Percentiles rank a stretch among this genome's conserved stretches.
Evolutionary conservation across 768 basidiomycete species (phyloP).

Genomic region (Boletus vermiculosoides): DNA sequence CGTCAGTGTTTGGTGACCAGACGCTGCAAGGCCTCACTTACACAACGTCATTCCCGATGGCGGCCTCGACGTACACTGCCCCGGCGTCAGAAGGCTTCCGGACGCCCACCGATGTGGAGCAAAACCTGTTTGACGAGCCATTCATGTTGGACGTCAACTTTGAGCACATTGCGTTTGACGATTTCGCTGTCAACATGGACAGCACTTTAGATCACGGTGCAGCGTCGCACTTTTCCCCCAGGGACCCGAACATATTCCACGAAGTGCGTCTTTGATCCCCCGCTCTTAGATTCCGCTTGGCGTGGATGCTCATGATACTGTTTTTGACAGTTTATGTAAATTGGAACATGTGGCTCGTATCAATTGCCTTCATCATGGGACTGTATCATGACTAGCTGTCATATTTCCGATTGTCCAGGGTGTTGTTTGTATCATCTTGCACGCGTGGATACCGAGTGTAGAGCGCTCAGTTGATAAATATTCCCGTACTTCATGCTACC

Average conservation of each 20-base stretch:
- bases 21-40: neutral
- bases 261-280: constrained; percentile 28
- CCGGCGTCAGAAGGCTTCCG: neutral
- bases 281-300: neutral
- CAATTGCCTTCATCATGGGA: neutral
- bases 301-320: constrained; percentile 8
- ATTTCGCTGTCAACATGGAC: constrained; percentile 22
- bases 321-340: constrained; percentile 25
- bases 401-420: neutral
- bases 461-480: constrained; percentile 6
- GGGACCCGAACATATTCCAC: constrained; percentile 35
- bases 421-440: constrained; percentile 1
- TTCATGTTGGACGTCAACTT: constrained; percentile 32
- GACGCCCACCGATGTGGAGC: constrained; percentile 10
- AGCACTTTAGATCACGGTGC: constrained; percentile 17
- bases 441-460: constrained; percentile 2
- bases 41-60: constrained; percentile 8
- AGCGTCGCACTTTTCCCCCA: constrained; percentile 29
- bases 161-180: constrained; percentile 28
- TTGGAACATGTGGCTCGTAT: neutral
- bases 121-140: constrained; percentile 29
- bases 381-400: neutral
- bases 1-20: constrained; percentile 13
- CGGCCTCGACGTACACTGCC: neutral
- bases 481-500: neutral